phyloP scores from a whole-genome alignment of 345 rosid species.

The Brassica nigra region DNA sequence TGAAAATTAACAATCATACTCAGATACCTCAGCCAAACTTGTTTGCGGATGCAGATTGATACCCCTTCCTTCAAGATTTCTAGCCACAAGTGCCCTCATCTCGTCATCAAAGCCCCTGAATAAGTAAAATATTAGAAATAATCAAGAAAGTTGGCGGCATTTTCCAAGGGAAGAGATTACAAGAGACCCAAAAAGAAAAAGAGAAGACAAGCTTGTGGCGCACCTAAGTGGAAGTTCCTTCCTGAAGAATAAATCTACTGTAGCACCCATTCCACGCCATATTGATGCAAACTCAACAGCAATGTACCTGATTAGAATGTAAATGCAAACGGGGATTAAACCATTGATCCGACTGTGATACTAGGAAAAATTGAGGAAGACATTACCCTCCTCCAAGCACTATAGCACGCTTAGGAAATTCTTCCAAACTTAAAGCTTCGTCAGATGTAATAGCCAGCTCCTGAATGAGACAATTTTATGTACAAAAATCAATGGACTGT shows the following conservation, averaged over 20 bases:
- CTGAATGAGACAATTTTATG: conserved; percentile 42
- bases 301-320: conserved; percentile 68
- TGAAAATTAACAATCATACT: conserved; percentile 4
- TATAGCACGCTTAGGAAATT: conserved; percentile 83
- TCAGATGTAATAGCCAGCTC: conserved; percentile 98
- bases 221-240: conserved; percentile 96
- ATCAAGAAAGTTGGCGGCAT: not conserved
- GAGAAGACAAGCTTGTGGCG: conserved; percentile 19
- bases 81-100: conserved; percentile 96
- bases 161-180: not conserved
- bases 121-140: not conserved
- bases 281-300: conserved; percentile 99
- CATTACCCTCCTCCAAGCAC: conserved; percentile 97
- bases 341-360: conserved; percentile 29
- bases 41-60: conserved; percentile 79
- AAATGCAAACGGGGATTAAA: conserved; percentile 2
- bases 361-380: not conserved
- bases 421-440: conserved; percentile 97
- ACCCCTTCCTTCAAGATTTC: conserved; percentile 96
- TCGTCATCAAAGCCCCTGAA: conserved; percentile 96
- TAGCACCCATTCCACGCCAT: conserved; percentile 96
- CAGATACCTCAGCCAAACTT: conserved; percentile 69
- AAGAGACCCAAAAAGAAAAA: not conserved
- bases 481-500: conserved; percentile 7
- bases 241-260: conserved; percentile 86